phyloP scores from a whole-genome alignment of 2,329 filamentous ascomycete genomes.

The Phialemonium atrogriseum region DNA sequence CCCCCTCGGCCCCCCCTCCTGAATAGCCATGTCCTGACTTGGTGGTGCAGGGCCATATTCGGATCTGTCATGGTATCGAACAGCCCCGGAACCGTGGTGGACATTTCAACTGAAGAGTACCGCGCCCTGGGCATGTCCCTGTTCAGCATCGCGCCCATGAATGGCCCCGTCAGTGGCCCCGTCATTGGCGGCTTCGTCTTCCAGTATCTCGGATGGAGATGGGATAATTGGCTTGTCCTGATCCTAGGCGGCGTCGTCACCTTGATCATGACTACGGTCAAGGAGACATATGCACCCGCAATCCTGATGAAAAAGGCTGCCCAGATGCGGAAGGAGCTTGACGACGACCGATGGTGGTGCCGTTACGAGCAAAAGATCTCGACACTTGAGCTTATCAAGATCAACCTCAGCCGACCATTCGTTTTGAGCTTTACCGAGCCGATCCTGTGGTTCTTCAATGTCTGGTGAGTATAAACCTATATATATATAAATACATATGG shows the following conservation, averaged over 20 bases:
- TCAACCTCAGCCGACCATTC: constrained; percentile 72
- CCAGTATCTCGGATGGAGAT: constrained; percentile 76
- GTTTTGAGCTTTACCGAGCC: constrained; percentile 72
- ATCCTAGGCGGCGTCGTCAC: constrained; percentile 61
- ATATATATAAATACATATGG: no score
- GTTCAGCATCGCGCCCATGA: constrained; percentile 78
- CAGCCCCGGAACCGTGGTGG: constrained; percentile 72
- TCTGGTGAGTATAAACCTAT: no score
- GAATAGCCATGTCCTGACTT: constrained; percentile 9
- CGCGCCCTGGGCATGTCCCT: constrained; percentile 76
- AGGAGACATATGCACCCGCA: constrained; percentile 70
- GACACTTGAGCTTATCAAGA: constrained; percentile 59
- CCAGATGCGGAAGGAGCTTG: constrained; percentile 56
- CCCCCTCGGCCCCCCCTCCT: background rate
- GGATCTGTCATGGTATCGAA: constrained; percentile 72
- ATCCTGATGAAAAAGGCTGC: constrained; percentile 61
- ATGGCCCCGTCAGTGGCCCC: constrained; percentile 48
- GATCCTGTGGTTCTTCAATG: constrained; percentile 63
- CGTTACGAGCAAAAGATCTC: constrained; percentile 66
- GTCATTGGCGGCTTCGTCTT: constrained; percentile 74
- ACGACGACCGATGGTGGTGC: constrained; percentile 67
- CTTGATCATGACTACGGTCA: constrained; percentile 48
- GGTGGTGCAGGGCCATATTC: constrained; percentile 15
- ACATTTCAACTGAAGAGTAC: constrained; percentile 73
- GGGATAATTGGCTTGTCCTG: constrained; percentile 75